Conservation (phyloP, 2,329 filamentous ascomycete species). For the Penicillium sclerotigenum region DNA sequence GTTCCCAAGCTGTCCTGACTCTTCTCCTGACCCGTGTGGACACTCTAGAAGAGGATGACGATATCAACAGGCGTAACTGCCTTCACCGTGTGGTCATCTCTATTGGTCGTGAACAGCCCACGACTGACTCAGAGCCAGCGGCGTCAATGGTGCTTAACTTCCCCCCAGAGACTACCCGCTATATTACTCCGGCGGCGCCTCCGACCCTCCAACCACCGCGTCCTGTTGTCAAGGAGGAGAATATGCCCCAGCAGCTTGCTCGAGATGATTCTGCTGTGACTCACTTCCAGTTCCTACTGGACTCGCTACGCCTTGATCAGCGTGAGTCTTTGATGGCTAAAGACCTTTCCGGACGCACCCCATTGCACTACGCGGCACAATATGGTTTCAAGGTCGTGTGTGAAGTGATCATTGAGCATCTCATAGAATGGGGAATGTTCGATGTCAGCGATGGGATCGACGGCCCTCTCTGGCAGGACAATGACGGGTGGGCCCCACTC, state of each 20-base stretch:
- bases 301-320: slow-evolving; percentile 66
- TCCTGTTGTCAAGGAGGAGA: slow-evolving; percentile 64
- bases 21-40: slow-evolving; percentile 66
- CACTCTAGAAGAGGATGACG: slow-evolving; percentile 78
- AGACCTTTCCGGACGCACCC: slow-evolving; percentile 78
- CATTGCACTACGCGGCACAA: slow-evolving; percentile 90
- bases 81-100: slow-evolving; percentile 90
- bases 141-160: slow-evolving; percentile 51
- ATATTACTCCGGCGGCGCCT: slow-evolving; percentile 74
- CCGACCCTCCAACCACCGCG: slow-evolving; percentile 61
- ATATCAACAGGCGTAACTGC: slow-evolving; percentile 91
- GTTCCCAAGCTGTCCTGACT: slow-evolving; percentile 67
- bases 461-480: slow-evolving; percentile 83
- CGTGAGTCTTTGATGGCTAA: slow-evolving; percentile 63
- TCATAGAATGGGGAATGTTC: slow-evolving; percentile 87
- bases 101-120: slow-evolving; percentile 71
- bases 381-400: slow-evolving; percentile 93
- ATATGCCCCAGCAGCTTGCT: slow-evolving; percentile 57
- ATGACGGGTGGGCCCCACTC: slow-evolving; percentile 83
- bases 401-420: slow-evolving; percentile 78
- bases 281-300: slow-evolving; percentile 62
- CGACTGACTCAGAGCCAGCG: slow-evolving; percentile 52
- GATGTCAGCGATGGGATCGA: slow-evolving; percentile 83
- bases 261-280: slow-evolving; percentile 74
- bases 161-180: slow-evolving; percentile 61